A percentile compares a stretch with the other conserved stretches of the same genome.
These are phyloP conservation scores for Alopecurus myosuroides DNA, from an alignment of 176 grass and related monocot genomes.

Conservation along the genomic window DNA sequence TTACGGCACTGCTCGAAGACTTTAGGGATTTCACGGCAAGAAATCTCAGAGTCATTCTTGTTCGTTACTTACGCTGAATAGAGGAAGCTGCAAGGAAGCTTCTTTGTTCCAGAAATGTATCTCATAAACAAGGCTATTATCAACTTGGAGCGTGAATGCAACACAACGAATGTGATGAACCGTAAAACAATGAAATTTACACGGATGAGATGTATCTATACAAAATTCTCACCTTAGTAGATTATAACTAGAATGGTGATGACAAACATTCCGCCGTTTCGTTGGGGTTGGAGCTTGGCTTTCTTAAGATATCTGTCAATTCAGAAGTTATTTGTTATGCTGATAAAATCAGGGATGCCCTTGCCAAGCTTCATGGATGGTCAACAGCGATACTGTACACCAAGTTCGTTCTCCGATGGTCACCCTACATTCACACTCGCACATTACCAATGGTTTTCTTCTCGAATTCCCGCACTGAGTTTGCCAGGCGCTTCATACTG, in stretches of 20 bases:
- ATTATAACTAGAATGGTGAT: background rate
- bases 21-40: background rate
- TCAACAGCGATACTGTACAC: slow-evolving; percentile 13
- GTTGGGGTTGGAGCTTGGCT: slow-evolving; percentile 20
- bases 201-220: background rate
- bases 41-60: background rate
- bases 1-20: background rate
- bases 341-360: background rate
- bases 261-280: background rate
- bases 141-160: background rate
- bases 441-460: slow-evolving; percentile 28
- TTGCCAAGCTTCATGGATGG: slow-evolving; percentile 2
- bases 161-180: background rate
- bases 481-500: slow-evolving; percentile 40
- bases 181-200: slow-evolving; percentile 46
- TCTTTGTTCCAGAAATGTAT: background rate
- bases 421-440: background rate
- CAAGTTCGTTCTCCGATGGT: background rate
- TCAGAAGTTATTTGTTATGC: background rate
- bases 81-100: background rate
- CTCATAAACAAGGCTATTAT: background rate
- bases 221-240: slow-evolving; percentile 32
- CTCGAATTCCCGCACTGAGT: slow-evolving; percentile 33
- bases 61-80: background rate
- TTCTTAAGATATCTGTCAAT: slow-evolving; percentile 19